Evolutionary conservation across 345 rosid species (phyloP).

Genomic region (Psidium friedrichsthalianum): DNA sequence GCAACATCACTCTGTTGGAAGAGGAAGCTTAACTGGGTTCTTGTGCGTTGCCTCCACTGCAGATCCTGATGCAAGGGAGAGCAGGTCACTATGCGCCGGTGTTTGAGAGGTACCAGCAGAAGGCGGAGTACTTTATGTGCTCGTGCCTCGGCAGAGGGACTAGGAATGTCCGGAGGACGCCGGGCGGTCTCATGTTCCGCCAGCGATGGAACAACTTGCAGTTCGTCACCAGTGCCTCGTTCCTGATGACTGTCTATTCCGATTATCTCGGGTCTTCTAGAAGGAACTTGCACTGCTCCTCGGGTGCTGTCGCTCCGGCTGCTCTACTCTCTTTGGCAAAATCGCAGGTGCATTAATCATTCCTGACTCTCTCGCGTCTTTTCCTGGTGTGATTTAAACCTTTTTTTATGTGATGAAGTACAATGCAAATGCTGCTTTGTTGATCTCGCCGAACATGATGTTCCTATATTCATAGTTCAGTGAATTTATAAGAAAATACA

Average conservation of each 20-base stretch:
- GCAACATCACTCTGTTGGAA: not conserved
- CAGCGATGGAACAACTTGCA: constrained; percentile 28
- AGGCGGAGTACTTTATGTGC: constrained; percentile 28
- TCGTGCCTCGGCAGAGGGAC: constrained; percentile 16
- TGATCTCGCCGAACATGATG: not conserved
- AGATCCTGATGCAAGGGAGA: constrained; percentile 15
- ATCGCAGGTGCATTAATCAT: constrained; percentile 54
- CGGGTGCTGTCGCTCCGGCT: constrained; percentile 49
- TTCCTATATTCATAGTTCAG: not conserved
- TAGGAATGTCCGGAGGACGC: constrained; percentile 17
- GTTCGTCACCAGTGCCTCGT: constrained; percentile 18
- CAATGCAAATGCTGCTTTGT: not conserved
- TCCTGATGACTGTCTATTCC: constrained; percentile 15
- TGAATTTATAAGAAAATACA: not conserved
- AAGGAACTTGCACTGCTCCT: constrained; percentile 44
- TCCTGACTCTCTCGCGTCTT: not conserved
- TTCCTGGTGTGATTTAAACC: not conserved
- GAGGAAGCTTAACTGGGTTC: not conserved
- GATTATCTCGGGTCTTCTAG: constrained; percentile 73
- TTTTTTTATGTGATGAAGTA: not conserved
- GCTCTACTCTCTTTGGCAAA: constrained; percentile 74
- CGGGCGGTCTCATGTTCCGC: constrained; percentile 15
- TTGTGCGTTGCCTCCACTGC: not conserved
- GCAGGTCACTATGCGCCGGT: constrained; percentile 2
- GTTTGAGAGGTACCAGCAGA: constrained; percentile 17